phyloP scores from a whole-genome alignment of 108 stramenopile genomes.

The Cyclostephanos tholiformis region DNA sequence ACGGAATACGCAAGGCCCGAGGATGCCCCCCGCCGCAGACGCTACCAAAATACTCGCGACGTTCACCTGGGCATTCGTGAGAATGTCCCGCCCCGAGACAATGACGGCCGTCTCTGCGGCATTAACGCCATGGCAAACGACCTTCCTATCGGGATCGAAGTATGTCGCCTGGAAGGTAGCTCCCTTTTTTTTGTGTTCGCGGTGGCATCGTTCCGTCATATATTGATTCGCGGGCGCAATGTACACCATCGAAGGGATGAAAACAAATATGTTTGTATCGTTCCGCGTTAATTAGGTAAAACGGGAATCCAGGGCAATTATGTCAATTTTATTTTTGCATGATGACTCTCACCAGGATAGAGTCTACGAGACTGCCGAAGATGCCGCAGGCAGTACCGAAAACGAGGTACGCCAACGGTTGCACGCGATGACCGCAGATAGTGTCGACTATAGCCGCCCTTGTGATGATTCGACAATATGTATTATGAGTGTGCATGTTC shows the following conservation, averaged over 20 bases:
- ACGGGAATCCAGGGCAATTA: neutral
- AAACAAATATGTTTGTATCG: too few species aligned
- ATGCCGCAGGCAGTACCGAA: conserved; percentile 66
- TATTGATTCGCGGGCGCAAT: too few species aligned
- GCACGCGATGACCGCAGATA: conserved; percentile 13
- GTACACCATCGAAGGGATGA: too few species aligned
- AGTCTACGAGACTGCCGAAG: conserved; percentile 72
- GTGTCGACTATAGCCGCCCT: conserved; percentile 52
- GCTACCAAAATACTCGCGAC: conserved; percentile 63
- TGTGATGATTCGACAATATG: neutral
- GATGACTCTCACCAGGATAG: conserved; percentile 48
- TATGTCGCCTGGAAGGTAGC: conserved; percentile 75
- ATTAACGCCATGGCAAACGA: conserved; percentile 46
- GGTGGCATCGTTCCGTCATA: neutral
- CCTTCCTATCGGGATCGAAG: conserved; percentile 62
- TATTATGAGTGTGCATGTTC: too few species aligned
- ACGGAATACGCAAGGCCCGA: conserved; percentile 52
- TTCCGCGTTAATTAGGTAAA: neutral
- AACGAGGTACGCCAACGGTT: conserved; percentile 33
- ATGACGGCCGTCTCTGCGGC: conserved; percentile 13
- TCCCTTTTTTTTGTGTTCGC: conserved; percentile 34
- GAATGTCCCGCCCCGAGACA: conserved; percentile 55
- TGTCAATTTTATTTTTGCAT: too few species aligned
- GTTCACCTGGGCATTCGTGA: conserved; percentile 86
- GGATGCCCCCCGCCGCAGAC: conserved; percentile 54